Percentiles rank a stretch among this genome's conserved stretches.
phyloP scores from a whole-genome alignment of 2,329 filamentous ascomycete species.

The Westerdykella sp. region DNA sequence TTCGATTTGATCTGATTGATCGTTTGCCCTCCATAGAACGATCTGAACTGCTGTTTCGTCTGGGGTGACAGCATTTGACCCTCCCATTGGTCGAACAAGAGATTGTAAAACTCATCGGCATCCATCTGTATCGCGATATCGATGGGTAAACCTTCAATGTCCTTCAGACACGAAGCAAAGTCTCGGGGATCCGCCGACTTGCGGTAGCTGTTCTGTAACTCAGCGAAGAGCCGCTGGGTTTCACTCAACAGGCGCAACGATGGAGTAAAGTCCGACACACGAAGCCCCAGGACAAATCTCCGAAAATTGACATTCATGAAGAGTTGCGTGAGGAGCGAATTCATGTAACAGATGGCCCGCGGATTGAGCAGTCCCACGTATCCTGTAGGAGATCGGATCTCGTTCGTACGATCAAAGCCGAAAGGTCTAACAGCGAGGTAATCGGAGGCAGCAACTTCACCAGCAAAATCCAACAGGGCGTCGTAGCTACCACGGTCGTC shows the following conservation, averaged over 20 bases:
- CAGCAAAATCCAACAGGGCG: constrained; percentile 23
- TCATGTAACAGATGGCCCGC: constrained; percentile 95
- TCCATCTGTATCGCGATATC: constrained; percentile 93
- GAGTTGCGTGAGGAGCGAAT: constrained; percentile 86
- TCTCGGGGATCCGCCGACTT: constrained; percentile 66
- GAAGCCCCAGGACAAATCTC: constrained; percentile 62
- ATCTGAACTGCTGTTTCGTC: constrained; percentile 67
- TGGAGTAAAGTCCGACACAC: constrained; percentile 49
- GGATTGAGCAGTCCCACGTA: constrained; percentile 89
- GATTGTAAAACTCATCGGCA: constrained; percentile 94
- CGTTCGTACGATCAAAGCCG: constrained; percentile 56
- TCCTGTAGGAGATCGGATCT: constrained; percentile 68
- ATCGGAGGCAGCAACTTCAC: constrained; percentile 13
- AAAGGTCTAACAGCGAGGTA: constrained; percentile 55
- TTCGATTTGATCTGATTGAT: constrained; percentile 95
- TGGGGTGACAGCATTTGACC: constrained; percentile 62
- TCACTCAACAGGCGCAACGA: constrained; percentile 65
- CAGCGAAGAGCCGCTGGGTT: constrained; percentile 74
- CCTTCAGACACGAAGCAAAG: constrained; percentile 70
- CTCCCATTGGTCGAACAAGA: constrained; percentile 88
- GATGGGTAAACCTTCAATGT: constrained; percentile 74
- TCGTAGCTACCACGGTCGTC: constrained; percentile 28
- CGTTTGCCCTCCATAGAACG: constrained; percentile 84
- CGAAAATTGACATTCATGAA: constrained; percentile 94
- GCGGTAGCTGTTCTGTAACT: constrained; percentile 75